Base-by-base conservation (phyloP, 192 early-diverging fungal genomes). In the Coemansia sp. region DNA sequence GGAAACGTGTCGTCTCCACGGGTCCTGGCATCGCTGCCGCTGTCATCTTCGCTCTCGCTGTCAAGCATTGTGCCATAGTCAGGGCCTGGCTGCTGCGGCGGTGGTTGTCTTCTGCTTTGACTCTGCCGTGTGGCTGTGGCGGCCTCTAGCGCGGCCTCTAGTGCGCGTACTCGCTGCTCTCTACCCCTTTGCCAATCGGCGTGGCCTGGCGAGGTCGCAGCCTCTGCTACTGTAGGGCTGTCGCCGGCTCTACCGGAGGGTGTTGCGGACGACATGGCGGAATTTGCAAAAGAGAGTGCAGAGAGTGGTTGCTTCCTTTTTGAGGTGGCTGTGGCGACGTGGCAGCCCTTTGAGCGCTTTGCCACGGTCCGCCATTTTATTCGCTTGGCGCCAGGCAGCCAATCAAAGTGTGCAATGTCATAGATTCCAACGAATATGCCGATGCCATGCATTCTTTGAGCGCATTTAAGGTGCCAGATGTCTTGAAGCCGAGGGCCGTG, bases 381-480 rank as follows among this genome's bases (percentile, higher is more conserved):
- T 77, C 66, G 76, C 37, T 41, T 63, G 58, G 28, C 3, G 9
- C 25, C 45, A 14, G 13, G 14, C 64, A 67, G 76, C 76, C 76
- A 79, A 79, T 79, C 16, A 58, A 39, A 23, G 34, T 23, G 18
- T 45, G 70, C 70, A 66, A 77, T 69, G 76, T 77, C 76, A 77
- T 52, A 61, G 61, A 20, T 53, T 55, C 41, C 9, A 16, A 6
- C 20, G 41, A 62, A 52, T 48, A 62, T 50, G 18, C 35, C 25
- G 48, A 60, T 59, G 28, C 28, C 21, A 45, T 43, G 35, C 48
- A 53, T 48, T 70, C 58, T 60, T 35, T 28, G 16, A 13, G 59
- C 12, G 63, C 53, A 77, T 72, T 68, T 72, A 68, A 78, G 64
- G 34, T 60, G 61, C 18, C 14, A 34, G 61, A 20, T 26, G 12